Evolutionary conservation across 139 green algal species (phyloP).

Genomic region (Closterium sp.): DNA sequence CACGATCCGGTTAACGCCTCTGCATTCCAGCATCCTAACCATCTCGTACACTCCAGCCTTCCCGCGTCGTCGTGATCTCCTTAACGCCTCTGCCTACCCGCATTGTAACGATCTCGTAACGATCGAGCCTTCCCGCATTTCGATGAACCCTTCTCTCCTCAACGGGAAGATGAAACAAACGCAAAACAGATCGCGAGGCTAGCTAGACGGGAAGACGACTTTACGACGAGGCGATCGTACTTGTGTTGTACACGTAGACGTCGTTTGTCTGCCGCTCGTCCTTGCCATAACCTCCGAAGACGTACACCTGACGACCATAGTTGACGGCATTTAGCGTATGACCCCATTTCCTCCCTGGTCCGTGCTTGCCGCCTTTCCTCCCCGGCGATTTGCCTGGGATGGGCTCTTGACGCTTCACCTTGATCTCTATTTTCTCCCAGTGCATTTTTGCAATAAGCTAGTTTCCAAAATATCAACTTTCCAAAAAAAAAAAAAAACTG

Average conservation of each 20-base stretch:
- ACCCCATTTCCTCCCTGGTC: slow-evolving; percentile 33
- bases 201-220: background rate
- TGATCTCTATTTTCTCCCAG: background rate
- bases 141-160: background rate
- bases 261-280: slow-evolving; percentile 40
- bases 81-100: background rate
- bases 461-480: background rate
- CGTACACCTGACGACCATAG: slow-evolving; percentile 18
- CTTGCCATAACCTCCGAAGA: slow-evolving; percentile 41
- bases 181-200: background rate
- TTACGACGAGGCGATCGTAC: background rate
- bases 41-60: background rate
- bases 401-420: background rate
- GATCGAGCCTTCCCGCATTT: background rate
- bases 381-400: slow-evolving; percentile 2
- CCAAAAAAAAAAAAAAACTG: background rate
- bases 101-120: background rate
- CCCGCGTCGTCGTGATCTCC: no score
- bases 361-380: slow-evolving; percentile 3
- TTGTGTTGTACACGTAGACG: slow-evolving; percentile 18
- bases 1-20: no score
- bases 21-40: no score
- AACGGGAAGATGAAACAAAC: background rate
- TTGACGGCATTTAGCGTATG: slow-evolving; percentile 30
- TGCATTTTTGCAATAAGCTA: background rate